These are phyloP conservation scores for Wickerhamiella lipophila DNA, from an alignment of 805 yeast species.

Conservation along the genomic window DNA sequence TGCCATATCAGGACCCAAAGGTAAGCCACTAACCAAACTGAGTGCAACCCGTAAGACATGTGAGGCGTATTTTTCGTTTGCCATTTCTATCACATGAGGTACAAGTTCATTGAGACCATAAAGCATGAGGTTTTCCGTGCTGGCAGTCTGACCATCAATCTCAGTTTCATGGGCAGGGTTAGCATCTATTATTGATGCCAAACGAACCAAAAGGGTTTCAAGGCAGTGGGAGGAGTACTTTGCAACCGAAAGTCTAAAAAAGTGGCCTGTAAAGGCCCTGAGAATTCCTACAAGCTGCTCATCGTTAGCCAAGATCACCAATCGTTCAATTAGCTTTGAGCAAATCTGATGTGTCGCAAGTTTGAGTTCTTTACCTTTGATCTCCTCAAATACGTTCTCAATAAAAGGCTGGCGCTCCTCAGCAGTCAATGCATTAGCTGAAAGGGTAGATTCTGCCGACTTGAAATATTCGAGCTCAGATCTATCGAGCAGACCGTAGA, in stretches of 20 bases:
- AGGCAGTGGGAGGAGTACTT: constrained; percentile 89
- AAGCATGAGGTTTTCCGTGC: constrained; percentile 50
- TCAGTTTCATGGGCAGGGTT: constrained; percentile 31
- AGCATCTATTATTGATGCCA: constrained; percentile 66
- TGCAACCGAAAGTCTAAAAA: constrained; percentile 65
- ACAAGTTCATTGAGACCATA: constrained; percentile 40
- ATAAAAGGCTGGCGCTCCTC: constrained; percentile 69
- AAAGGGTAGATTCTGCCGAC: constrained; percentile 77
- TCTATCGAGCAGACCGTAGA: constrained; percentile 78
- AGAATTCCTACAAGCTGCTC: constrained; percentile 54
- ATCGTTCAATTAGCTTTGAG: constrained; percentile 80
- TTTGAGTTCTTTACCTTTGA: constrained; percentile 79
- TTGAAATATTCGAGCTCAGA: constrained; percentile 83
- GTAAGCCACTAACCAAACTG: constrained; percentile 62
- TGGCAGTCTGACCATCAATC: constrained; percentile 26
- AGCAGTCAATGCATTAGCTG: constrained; percentile 62
- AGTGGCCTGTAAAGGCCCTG: constrained; percentile 57
- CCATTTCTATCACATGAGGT: constrained; percentile 47
- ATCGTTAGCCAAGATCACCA: constrained; percentile 54
- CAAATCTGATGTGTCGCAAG: constrained; percentile 89
- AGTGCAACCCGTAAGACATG: constrained; percentile 70
- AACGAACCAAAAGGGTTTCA: constrained; percentile 67
- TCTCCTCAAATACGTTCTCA: constrained; percentile 68
- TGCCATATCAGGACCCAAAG: constrained; percentile 54
- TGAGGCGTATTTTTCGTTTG: constrained; percentile 70